Evolutionary conservation across 108 stramenopile genomes (phyloP), one percentile per base, ranked within the genome.

Genomic region (Cafeteria roenbergensis): DNA sequence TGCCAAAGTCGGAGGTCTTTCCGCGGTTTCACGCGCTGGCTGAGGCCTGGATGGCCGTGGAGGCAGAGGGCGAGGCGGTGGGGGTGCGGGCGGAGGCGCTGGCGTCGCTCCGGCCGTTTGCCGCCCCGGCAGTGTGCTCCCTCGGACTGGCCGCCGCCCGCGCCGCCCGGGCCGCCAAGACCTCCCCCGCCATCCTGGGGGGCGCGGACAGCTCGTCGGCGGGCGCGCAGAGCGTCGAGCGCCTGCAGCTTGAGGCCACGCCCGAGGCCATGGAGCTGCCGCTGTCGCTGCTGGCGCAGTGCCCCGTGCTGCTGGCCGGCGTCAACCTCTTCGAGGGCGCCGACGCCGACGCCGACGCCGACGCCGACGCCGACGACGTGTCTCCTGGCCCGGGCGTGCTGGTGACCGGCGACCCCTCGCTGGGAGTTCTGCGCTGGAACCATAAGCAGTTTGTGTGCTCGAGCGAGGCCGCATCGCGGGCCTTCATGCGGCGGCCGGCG

Each of bases 1-100:
- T 84, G 30, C 80, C 82, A 1, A 84, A 84, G 75, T 76, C 80
- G 58, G 65, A 80, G 38, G 83, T 84, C 6, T 84, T 81, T 54
- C 83, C 83, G 1, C 74, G 77, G 50, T 84, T 84, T 55, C 78
- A 78, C 51, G 67, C 78, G 37, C 56, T 80, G 9, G 79, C 76
- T 4, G 22, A 34, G 21, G 35, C 71, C 20, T 82, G 82, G 82
- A 36, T 38, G 48, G 62, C 69, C 34, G 48, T 81, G 24, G 64
- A 70, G 31, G 76, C 59, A 29, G 78, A 82, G 70, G 37, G 63
- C 33, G 48, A 62, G 38, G 60, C 76, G 6, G 54, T 77, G 2
- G 22, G 42, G 48, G 33, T 66, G 42, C 33, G 76, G 52, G 27
- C 53, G 59, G 33, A 48, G 26, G 63, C 54, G 31, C 30, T 75